Conservation (phyloP, 1,284 basidiomycete species). For the Malassezia obtusa region DNA sequence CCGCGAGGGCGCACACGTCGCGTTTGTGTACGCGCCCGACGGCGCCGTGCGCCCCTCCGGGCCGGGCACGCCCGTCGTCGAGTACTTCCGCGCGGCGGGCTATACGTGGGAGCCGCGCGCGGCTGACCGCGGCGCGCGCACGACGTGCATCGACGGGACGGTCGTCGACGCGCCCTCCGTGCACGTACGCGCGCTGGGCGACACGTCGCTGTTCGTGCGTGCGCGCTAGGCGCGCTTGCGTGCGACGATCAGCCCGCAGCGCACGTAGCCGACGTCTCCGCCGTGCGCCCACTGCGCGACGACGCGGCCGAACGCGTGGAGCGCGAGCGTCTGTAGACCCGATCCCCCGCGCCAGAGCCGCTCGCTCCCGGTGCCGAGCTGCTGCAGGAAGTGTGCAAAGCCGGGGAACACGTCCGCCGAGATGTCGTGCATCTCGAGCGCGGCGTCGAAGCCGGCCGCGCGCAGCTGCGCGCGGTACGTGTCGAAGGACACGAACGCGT, state of each 20-base stretch:
- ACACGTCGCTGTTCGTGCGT: not conserved
- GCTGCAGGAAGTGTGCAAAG: conserved; percentile 29
- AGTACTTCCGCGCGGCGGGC: conserved; percentile 67
- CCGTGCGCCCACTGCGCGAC: conserved; percentile 33
- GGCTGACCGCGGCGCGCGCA: not conserved
- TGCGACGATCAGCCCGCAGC: conserved; percentile 35
- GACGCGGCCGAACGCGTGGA: conserved; percentile 29
- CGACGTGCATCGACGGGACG: conserved; percentile 18
- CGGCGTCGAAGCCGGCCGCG: conserved; percentile 19
- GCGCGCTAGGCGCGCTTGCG: not conserved
- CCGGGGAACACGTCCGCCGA: conserved; percentile 34
- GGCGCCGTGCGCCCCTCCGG: conserved; percentile 30
- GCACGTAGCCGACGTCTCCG: conserved; percentile 25
- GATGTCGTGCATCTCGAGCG: conserved; percentile 34
- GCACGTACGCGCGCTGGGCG: not conserved
- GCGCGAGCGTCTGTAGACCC: conserved; percentile 13
- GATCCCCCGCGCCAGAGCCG: conserved; percentile 29
- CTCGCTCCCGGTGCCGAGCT: conserved; percentile 23
- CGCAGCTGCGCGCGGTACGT: conserved; percentile 21
- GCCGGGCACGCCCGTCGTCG: conserved; percentile 59
- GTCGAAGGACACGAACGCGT: conserved; percentile 25
- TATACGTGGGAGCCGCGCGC: conserved; percentile 61
- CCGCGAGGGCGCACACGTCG: conserved; percentile 27
- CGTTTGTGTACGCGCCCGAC: conserved; percentile 18
- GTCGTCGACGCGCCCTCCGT: not conserved